A percentile compares a stretch with the other conserved stretches of the same genome.
Evolutionary conservation across 345 rosid species (phyloP).

Genomic region (Citrus medica): DNA sequence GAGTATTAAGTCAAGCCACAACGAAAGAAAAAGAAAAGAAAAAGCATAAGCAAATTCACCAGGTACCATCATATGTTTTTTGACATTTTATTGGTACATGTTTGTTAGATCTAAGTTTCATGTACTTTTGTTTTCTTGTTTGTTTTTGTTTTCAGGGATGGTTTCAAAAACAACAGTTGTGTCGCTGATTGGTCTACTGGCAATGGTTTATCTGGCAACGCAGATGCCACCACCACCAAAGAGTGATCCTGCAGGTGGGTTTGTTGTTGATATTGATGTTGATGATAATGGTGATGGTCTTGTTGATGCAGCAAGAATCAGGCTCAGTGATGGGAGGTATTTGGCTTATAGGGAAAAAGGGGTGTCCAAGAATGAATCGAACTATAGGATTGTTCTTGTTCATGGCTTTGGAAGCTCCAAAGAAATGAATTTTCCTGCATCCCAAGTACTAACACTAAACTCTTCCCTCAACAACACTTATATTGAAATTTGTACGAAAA

Average conservation of each 20-base stretch:
- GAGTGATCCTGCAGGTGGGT: background rate
- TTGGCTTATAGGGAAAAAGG: constrained; percentile 81
- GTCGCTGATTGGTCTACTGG: constrained; percentile 29
- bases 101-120: too few relatives aligned
- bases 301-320: constrained; percentile 40
- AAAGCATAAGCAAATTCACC: background rate
- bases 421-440: constrained; percentile 76
- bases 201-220: constrained; percentile 41
- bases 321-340: constrained; percentile 70
- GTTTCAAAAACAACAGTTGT: constrained; percentile 21
- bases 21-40: background rate
- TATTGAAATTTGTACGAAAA: background rate
- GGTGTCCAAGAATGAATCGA: constrained; percentile 54
- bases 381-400: constrained; percentile 60
- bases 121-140: too few relatives aligned
- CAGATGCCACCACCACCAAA: constrained; percentile 5
- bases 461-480: background rate
- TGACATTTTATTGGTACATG: background rate
- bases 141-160: constrained; percentile 12
- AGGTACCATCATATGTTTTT: background rate
- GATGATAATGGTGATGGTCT: constrained; percentile 7
- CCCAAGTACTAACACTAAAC: constrained; percentile 46
- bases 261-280: constrained; percentile 13
- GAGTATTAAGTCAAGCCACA: background rate
- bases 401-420: constrained; percentile 98